These are phyloP conservation scores for Linaria vulgaris DNA, from an alignment of 257 asterid species.

Conservation along the genomic window DNA sequence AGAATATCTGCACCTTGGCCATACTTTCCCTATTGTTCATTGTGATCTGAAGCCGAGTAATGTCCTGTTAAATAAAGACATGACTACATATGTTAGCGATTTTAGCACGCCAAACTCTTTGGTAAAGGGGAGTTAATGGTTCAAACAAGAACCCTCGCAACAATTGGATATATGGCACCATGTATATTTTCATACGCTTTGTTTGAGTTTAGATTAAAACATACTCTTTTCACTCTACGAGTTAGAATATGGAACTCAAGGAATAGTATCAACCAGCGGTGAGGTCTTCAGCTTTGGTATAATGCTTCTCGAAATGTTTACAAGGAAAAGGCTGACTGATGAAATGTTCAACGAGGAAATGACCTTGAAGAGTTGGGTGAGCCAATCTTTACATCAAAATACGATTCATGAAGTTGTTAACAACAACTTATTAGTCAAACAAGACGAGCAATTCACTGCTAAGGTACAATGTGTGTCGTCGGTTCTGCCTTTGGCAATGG, in stretches of 20 bases:
- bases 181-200: slow-evolving; percentile 13
- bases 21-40: slow-evolving; percentile 28
- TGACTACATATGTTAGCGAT: slow-evolving; percentile 34
- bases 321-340: slow-evolving; percentile 32
- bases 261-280: slow-evolving; percentile 32
- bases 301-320: slow-evolving; percentile 35
- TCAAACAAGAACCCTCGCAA: slow-evolving; percentile 33
- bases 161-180: slow-evolving; percentile 40
- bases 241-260: slow-evolving; percentile 39
- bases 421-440: slow-evolving; percentile 20
- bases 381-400: slow-evolving; percentile 26
- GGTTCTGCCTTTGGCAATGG: slow-evolving; percentile 33
- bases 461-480: slow-evolving; percentile 26
- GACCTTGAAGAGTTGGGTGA: slow-evolving; percentile 35
- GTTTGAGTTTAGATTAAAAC: neutral
- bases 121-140: slow-evolving; percentile 24
- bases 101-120: slow-evolving; percentile 34
- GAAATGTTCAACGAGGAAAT: slow-evolving; percentile 29
- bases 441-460: slow-evolving; percentile 12
- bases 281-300: slow-evolving; percentile 40
- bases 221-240: neutral
- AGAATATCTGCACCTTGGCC: slow-evolving; percentile 33
- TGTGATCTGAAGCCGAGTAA: slow-evolving; percentile 33
- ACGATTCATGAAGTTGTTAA: slow-evolving; percentile 18
- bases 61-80: slow-evolving; percentile 29